phyloP scores from a whole-genome alignment of 805 yeast genomes.

The Tanozyma kutaoensis region DNA sequence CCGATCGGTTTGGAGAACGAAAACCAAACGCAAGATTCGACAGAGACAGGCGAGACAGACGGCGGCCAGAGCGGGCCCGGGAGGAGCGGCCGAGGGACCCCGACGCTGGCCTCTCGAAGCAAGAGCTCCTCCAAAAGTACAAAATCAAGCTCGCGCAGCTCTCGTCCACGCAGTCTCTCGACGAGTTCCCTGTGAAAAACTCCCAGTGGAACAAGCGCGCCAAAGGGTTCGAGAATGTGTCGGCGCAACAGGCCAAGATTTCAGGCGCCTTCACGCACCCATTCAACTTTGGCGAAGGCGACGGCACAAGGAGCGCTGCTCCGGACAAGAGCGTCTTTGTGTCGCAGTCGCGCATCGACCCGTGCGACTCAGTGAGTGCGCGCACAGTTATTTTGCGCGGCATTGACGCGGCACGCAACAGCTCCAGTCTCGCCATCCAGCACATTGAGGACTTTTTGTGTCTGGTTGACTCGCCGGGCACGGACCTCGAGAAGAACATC shows the following conservation, averaged over 20 bases:
- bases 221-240: constrained; percentile 56
- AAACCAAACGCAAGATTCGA: neutral
- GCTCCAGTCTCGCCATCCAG: constrained; percentile 26
- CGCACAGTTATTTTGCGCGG: constrained; percentile 16
- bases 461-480: constrained; percentile 27
- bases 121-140: constrained; percentile 9
- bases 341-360: constrained; percentile 19
- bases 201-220: constrained; percentile 66
- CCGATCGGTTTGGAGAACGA: neutral
- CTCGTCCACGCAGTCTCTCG: constrained; percentile 30
- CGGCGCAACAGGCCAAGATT: constrained; percentile 66
- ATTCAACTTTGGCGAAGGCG: neutral
- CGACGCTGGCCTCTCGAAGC: constrained; percentile 7
- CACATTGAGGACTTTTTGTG: constrained; percentile 31
- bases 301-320: neutral
- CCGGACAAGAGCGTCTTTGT: neutral
- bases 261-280: constrained; percentile 72
- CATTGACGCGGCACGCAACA: constrained; percentile 17
- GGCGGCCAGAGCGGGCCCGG: constrained; percentile 4
- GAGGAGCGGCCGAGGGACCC: constrained; percentile 1
- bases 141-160: constrained; percentile 18
- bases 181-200: constrained; percentile 32
- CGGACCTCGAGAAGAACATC: constrained; percentile 17
- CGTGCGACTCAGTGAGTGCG: constrained; percentile 22
- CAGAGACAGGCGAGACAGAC: constrained; percentile 6